These are phyloP conservation scores for Apophysomyces elegans DNA, from an alignment of 371 early-diverging fungal species.

Conservation along the genomic window DNA sequence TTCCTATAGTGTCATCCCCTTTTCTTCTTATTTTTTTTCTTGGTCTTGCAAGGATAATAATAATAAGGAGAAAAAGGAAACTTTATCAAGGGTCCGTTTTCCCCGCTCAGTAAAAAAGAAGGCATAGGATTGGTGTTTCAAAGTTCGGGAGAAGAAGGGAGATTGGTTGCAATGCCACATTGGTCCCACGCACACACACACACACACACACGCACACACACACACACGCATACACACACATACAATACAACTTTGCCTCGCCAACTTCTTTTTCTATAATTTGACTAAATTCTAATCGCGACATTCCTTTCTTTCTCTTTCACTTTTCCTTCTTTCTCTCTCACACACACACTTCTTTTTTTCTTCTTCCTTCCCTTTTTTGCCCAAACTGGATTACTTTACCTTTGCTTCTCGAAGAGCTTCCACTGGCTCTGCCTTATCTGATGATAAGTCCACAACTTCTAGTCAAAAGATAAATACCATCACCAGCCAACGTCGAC, in stretches of 20 bases:
- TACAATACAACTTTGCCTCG: no score
- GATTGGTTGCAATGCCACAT: background rate
- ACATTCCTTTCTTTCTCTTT: conserved; percentile 14
- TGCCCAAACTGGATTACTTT: conserved; percentile 25
- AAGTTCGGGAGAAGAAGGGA: background rate
- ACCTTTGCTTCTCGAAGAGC: conserved; percentile 21
- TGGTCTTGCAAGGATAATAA: no score
- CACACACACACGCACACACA: background rate
- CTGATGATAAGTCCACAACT: conserved; percentile 5
- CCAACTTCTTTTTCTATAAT: background rate
- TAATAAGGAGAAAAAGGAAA: no score
- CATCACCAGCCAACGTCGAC: background rate
- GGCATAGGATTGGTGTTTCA: background rate
- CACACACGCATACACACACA: no score
- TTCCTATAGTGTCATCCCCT: background rate
- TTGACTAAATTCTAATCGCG: conserved; percentile 6
- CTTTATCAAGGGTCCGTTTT: background rate
- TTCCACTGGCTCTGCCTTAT: conserved; percentile 22
- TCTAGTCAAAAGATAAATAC: background rate
- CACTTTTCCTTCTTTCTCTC: background rate
- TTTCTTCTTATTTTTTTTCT: no score
- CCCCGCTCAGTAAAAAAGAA: conserved; percentile 2
- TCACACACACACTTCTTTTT: background rate
- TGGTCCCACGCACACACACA: conserved; percentile 1
- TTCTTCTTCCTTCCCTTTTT: conserved; percentile 12